Base-by-base conservation (phyloP, 768 basidiomycete species). In the Mycena olivaceomarginata region DNA sequence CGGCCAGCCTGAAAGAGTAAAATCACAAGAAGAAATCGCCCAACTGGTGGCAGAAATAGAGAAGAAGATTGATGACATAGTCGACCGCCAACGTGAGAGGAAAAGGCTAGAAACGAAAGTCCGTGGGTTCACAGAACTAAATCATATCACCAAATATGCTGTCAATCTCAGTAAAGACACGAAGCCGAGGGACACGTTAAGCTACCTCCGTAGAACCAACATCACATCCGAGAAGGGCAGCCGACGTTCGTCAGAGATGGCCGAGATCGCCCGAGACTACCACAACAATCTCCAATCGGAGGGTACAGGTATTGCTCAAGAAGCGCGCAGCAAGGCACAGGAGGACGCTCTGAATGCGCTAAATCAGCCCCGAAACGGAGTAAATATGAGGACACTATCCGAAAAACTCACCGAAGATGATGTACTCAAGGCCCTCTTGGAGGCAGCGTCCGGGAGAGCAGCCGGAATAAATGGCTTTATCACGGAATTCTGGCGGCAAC, bases 81-180 rank as follows among this genome's bases (percentile, higher is more conserved):
- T 68, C 2, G 51, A 68, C 51, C 67, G 51, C 12, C 67, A 68
- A 51, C 25, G 67, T 4, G 67, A 68, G 16, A 37, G 51, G 16
- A 68, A 68, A 22, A 10, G 67, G 31, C 16, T 56, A 31, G 48
- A 68, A 53, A 59, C 68, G 0, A 25, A 20, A 13, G 37, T 53
- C 16, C 51, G 68, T 4, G 31, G 68, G 5, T 25, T 13, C 12
- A 53, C 67, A 13, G 67, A 68, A 39, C 67, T 68, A 12, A 56
- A 68, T 37, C 67, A 56, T 56, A 68, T 68, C 6, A 68, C 46
- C 20, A 68, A 56, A 40, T 68, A 53, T 40, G 48, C 67, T 20
- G 67, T 68, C 4, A 39, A 11, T 5, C 31, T 69, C 20, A 57
- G 53, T 15, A 69, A 69, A 15, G 67, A 69, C 6, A 6, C 40